A percentile compares a stretch with the other conserved stretches of the same genome.
These are phyloP conservation scores for Sporothrix euskadiensis DNA, from an alignment of 2,329 filamentous ascomycete species.

Conservation along the genomic window DNA sequence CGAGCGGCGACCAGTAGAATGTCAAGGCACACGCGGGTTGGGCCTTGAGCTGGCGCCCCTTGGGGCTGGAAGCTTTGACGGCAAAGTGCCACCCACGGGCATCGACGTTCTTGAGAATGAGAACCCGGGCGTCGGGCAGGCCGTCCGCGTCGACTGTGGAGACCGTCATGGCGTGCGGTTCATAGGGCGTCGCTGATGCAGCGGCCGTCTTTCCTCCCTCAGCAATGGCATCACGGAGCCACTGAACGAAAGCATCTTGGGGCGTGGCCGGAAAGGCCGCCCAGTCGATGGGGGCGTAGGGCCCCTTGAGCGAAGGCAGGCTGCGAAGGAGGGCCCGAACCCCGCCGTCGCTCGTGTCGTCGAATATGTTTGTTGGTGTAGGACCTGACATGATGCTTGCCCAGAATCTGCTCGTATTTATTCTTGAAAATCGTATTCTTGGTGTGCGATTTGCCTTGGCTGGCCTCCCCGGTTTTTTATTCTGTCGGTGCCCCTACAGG, in stretches of 20 bases:
- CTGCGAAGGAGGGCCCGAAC: conserved; percentile 15
- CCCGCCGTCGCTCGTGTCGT: background rate
- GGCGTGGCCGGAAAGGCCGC: conserved; percentile 26
- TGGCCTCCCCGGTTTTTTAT: background rate
- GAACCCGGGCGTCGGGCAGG: conserved; percentile 28
- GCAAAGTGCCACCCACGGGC: conserved; percentile 32
- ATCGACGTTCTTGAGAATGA: conserved; percentile 32
- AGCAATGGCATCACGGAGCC: conserved; percentile 29
- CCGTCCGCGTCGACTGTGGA: conserved; percentile 28
- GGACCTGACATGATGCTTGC: background rate
- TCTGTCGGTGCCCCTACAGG: background rate
- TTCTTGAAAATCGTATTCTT: background rate
- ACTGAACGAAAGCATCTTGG: conserved; percentile 26
- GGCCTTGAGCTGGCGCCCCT: conserved; percentile 27
- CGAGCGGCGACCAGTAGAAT: conserved; percentile 30
- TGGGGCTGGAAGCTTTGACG: conserved; percentile 27
- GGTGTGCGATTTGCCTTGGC: background rate
- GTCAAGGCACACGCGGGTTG: conserved; percentile 24
- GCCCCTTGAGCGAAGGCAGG: conserved; percentile 26
- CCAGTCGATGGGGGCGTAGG: conserved; percentile 23
- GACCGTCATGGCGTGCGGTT: conserved; percentile 30
- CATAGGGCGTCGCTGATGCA: conserved; percentile 18
- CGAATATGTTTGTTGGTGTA: background rate
- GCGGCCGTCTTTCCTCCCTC: background rate
- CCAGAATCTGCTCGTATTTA: background rate